phyloP scores from a whole-genome alignment of 305 asterid genomes.

The Nicotiana rustica region DNA sequence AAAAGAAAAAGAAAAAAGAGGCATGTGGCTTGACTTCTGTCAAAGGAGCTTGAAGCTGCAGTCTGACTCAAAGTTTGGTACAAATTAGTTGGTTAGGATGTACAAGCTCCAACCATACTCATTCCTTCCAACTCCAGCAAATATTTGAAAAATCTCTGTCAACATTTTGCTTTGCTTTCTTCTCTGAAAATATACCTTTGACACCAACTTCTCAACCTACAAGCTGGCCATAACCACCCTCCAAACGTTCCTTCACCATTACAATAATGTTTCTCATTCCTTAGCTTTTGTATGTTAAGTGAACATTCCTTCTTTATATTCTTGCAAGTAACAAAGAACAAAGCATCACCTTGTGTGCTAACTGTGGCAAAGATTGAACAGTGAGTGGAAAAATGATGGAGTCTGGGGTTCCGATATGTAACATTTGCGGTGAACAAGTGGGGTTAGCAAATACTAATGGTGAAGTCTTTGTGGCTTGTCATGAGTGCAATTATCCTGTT shows the following conservation, averaged over 20 bases:
- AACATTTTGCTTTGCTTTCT: constrained; percentile 74
- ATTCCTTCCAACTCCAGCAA: constrained; percentile 92
- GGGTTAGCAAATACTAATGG: constrained; percentile 61
- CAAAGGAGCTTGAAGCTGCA: constrained; percentile 29
- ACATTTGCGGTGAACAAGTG: constrained; percentile 77
- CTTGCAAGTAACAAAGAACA: constrained; percentile 30
- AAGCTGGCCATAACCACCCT: constrained; percentile 45
- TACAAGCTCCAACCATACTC: constrained; percentile 60
- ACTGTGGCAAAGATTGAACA: not conserved
- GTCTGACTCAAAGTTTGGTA: constrained; percentile 31
- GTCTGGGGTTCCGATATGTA: constrained; percentile 77
- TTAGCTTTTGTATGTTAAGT: constrained; percentile 15
- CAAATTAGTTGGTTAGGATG: constrained; percentile 55
- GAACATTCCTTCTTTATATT: constrained; percentile 34
- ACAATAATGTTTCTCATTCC: constrained; percentile 36
- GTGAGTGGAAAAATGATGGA: constrained; percentile 70
- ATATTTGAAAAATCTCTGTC: constrained; percentile 41
- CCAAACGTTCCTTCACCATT: constrained; percentile 41
- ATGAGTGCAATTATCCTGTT: constrained; percentile 72
- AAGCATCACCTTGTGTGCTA: constrained; percentile 28
- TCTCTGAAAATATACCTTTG: constrained; percentile 37
- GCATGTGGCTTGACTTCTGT: constrained; percentile 27
- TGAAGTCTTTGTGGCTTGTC: constrained; percentile 78
- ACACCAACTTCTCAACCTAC: constrained; percentile 61
- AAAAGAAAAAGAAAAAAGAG: not conserved